Evolutionary conservation across 2,329 filamentous ascomycete genomes (phyloP), one percentile per base, ranked within the genome.

Genomic region (Trichoderma semiorbis): DNA sequence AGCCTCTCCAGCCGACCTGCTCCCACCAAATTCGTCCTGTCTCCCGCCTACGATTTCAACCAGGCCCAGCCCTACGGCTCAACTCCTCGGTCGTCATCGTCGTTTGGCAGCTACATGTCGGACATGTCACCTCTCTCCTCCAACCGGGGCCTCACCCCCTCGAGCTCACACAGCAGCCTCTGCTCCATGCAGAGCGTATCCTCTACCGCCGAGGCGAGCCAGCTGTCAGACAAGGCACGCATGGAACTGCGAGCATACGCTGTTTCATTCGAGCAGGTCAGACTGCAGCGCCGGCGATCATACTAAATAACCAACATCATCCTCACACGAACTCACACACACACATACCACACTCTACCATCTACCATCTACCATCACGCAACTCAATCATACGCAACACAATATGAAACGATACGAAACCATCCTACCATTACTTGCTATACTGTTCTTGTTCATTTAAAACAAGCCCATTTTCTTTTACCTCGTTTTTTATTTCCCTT

Each of bases 161-260:
- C 93, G 26, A 94, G 92, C 76, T 96, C 94, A 28, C 91, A 95
- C 80, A 92, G 92, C 76, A 97, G 93, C 78, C 88, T 97, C 69
- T 93, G 91, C 79, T 97, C 94, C 32, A 88, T 95, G 78, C 88
- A 89, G 75, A 93, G 91, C 81, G 86, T 84, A 67, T 81, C 86
- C 30, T 88, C 88, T 71, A 72, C 70, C 58, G 66, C 85, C 76
- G 88, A 89, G 71, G 80, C 83, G 26, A 81, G 80, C 57, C 85
- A 88, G 62, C 85, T 97, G 74, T 94, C 94, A 4, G 90, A 93
- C 75, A 92, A 92, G 81, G 91, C 93, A 32, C 90, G 90, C 77
- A 90, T 89, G 81, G 94, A 97, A 80, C 88, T 98, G 43, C 90
- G 91, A 79, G 91, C 92, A 75, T 98, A 98, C 81, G 93, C 93